These are phyloP conservation scores for Kwoniella botswanensis DNA, from an alignment of 768 basidiomycete genomes.

Conservation along the genomic window DNA sequence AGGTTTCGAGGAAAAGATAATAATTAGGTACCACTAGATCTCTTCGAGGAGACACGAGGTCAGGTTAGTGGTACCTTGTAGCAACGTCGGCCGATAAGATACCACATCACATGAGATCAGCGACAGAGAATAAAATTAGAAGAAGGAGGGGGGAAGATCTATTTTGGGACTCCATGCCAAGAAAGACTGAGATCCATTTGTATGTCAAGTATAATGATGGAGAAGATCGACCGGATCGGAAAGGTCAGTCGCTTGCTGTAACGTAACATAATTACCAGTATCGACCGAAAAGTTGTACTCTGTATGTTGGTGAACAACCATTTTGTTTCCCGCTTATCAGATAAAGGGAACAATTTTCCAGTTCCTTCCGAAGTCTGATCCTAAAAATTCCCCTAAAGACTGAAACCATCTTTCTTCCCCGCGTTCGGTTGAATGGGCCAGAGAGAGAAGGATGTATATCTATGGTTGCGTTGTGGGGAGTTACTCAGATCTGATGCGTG, in stretches of 20 bases:
- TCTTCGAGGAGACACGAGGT: not conserved
- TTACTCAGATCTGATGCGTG: too few species aligned
- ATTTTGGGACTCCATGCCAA: not conserved
- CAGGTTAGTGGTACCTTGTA: not conserved
- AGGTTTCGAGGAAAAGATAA: too few species aligned
- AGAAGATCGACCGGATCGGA: too few species aligned
- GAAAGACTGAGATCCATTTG: not conserved
- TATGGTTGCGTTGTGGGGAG: too few species aligned
- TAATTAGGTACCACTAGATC: too few species aligned
- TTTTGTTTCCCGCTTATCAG: constrained; percentile 3
- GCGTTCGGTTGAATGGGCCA: not conserved
- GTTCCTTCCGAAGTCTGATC: too few species aligned
- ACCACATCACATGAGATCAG: not conserved
- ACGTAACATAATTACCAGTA: not conserved
- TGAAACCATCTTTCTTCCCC: not conserved
- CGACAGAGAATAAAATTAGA: too few species aligned
- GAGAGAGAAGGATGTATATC: not conserved
- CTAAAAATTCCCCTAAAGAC: too few species aligned
- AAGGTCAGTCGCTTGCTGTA: too few species aligned
- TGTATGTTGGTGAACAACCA: not conserved
- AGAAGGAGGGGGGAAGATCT: not conserved
- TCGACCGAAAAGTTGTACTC: constrained; percentile 1
- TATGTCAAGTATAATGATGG: too few species aligned
- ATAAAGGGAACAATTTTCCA: not conserved
- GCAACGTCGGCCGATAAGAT: constrained; percentile 13